Evolutionary conservation across 2,329 filamentous ascomycete species (phyloP).

Genomic region (Coniochaeta sp.): DNA sequence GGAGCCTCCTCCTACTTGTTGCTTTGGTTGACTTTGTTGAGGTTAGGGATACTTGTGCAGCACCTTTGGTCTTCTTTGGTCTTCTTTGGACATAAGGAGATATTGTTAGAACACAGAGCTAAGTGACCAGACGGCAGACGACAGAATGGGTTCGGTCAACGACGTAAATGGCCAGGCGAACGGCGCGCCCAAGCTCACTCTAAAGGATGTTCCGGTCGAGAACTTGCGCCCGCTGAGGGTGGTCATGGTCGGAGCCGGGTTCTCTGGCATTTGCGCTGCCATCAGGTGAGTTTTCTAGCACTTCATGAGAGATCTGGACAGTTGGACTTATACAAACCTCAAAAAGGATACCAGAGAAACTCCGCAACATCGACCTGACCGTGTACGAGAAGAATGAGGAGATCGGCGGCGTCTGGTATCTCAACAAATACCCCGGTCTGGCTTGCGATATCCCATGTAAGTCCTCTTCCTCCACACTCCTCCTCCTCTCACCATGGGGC

Average conservation of each 20-base stretch:
- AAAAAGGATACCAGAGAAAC: conserved; percentile 23
- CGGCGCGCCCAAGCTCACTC: too few relatives aligned
- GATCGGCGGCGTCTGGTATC: conserved; percentile 26
- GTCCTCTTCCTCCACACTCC: conserved; percentile 6
- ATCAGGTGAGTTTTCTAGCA: conserved; percentile 17
- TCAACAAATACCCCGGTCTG: conserved; percentile 6
- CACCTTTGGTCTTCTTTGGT: neutral
- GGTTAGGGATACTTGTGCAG: too few relatives aligned
- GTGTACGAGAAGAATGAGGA: conserved; percentile 28
- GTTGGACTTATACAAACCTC: too few relatives aligned
- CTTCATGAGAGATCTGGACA: too few relatives aligned
- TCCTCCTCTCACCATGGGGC: neutral
- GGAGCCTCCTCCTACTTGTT: neutral
- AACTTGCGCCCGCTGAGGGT: conserved; percentile 23
- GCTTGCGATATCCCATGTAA: conserved; percentile 29
- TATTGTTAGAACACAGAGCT: too few relatives aligned
- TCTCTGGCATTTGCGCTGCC: conserved; percentile 23
- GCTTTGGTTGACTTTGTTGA: too few relatives aligned
- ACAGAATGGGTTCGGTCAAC: neutral
- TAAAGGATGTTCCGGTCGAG: conserved; percentile 22
- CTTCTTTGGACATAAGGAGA: too few relatives aligned
- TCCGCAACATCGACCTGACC: conserved; percentile 24
- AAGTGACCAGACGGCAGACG: neutral
- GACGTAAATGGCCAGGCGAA: conserved; percentile 4
- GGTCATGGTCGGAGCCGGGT: conserved; percentile 25